phyloP scores from a whole-genome alignment of 305 asterid genomes.

The Fraxinus angustifolia region DNA sequence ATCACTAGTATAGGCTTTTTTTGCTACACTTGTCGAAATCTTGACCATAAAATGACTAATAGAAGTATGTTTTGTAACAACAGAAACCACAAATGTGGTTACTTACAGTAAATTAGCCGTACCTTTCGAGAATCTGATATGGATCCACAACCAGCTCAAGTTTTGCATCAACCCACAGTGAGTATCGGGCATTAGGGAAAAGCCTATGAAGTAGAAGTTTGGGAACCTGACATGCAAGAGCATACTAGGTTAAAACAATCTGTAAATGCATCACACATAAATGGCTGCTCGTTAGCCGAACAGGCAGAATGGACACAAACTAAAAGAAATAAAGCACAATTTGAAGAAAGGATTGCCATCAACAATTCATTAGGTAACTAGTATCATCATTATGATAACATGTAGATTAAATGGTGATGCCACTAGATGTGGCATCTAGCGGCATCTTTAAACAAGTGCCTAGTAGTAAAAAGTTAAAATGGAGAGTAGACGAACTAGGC shows the following conservation, averaged over 20 bases:
- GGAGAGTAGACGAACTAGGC: background rate
- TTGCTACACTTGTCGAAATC: background rate
- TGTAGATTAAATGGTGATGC: background rate
- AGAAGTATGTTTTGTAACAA: background rate
- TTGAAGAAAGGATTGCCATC: background rate
- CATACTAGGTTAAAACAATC: slow-evolving; percentile 15
- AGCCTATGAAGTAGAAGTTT: slow-evolving; percentile 81
- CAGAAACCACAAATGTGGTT: slow-evolving; percentile 2
- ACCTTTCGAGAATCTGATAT: slow-evolving; percentile 79
- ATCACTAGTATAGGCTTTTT: background rate
- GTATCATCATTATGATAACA: background rate
- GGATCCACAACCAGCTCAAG: slow-evolving; percentile 88
- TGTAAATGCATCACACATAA: background rate
- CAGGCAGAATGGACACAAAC: background rate
- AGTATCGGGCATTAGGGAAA: slow-evolving; percentile 69
- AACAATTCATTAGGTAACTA: background rate
- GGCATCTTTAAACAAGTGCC: background rate
- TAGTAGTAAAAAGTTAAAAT: background rate
- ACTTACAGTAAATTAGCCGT: slow-evolving; percentile 11
- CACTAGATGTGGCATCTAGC: background rate
- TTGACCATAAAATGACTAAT: background rate
- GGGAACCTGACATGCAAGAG: slow-evolving; percentile 57
- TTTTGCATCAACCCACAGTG: slow-evolving; percentile 86
- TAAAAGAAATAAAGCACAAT: background rate
- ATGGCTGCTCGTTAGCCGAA: background rate